These are phyloP conservation scores for Blastocystis sp. DNA, from an alignment of 352 stramenopile genomes.

Conservation along the genomic window DNA sequence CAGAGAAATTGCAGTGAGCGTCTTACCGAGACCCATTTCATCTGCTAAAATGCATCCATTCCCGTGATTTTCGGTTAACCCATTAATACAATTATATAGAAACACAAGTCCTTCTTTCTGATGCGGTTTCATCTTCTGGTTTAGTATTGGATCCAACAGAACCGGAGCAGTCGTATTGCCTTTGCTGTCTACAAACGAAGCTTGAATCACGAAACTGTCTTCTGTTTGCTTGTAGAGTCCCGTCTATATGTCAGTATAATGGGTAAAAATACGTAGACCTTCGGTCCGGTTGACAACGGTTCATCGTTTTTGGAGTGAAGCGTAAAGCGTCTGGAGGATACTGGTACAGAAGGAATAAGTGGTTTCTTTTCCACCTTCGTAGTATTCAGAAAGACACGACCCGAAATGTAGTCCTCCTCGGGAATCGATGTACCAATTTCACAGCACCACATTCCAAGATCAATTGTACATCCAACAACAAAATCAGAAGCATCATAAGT, in stretches of 20 bases:
- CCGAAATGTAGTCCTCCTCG: background rate
- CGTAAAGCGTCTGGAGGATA: background rate
- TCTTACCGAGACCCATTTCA: conserved; percentile 66
- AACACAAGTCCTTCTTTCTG: conserved; percentile 47
- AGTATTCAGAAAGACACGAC: conserved; percentile 4
- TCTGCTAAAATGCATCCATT: conserved; percentile 70
- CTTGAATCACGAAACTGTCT: conserved; percentile 24
- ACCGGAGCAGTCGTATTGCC: conserved; percentile 11
- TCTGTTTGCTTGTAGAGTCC: conserved; percentile 10
- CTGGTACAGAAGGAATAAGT: background rate
- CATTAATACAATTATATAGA: conserved; percentile 60
- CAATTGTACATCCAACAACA: conserved; percentile 6
- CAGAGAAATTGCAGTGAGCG: conserved; percentile 40
- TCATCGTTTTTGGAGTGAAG: background rate
- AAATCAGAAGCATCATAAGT: conserved; percentile 21
- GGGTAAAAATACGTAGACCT: background rate
- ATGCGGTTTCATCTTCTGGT: background rate
- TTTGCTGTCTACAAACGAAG: background rate
- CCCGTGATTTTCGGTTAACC: conserved; percentile 69
- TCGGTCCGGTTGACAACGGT: background rate
- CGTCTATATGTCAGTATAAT: background rate
- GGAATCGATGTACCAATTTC: background rate
- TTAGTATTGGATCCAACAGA: background rate
- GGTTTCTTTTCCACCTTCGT: background rate
- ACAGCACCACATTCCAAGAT: conserved; percentile 39